Conservation (phyloP, 2,329 filamentous ascomycete species). For the Exserohilum rostratum region DNA sequence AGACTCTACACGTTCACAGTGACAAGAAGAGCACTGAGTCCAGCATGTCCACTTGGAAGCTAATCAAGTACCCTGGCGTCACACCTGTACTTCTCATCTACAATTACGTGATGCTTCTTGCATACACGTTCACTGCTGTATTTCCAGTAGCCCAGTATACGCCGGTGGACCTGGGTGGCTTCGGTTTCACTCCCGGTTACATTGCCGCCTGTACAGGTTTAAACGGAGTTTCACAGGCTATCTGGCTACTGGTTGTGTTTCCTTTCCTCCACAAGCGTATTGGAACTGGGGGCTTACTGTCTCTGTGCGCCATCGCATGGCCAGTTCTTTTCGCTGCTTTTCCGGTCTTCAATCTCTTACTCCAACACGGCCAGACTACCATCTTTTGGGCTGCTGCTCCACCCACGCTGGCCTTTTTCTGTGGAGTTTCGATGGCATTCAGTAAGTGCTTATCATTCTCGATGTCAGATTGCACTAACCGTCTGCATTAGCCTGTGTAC, state of each 20-base stretch:
- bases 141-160: conserved; percentile 73
- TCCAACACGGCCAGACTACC: conserved; percentile 53
- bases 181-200: conserved; percentile 64
- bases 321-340: conserved; percentile 66
- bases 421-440: conserved; percentile 39
- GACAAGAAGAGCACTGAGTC: conserved; percentile 28
- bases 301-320: conserved; percentile 63
- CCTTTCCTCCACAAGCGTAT: conserved; percentile 68
- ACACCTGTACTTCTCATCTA: conserved; percentile 69
- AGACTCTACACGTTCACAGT: conserved; percentile 51
- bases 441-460: conserved; percentile 51
- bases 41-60: conserved; percentile 57
- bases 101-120: conserved; percentile 70
- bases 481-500: conserved; percentile 58
- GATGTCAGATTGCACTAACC: conserved; percentile 4
- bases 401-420: neutral
- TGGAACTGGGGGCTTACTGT: conserved; percentile 71
- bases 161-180: conserved; percentile 65
- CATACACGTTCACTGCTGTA: conserved; percentile 73
- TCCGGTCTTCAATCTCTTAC: conserved; percentile 63
- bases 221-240: conserved; percentile 69
- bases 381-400: conserved; percentile 64
- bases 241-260: conserved; percentile 75
- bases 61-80: conserved; percentile 70
- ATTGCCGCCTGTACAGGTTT: conserved; percentile 72